Evolutionary conservation across 208 protist genomes (phyloP), one percentile per base, ranked within the genome.

Genomic region (Borovskyia barvae): DNA sequence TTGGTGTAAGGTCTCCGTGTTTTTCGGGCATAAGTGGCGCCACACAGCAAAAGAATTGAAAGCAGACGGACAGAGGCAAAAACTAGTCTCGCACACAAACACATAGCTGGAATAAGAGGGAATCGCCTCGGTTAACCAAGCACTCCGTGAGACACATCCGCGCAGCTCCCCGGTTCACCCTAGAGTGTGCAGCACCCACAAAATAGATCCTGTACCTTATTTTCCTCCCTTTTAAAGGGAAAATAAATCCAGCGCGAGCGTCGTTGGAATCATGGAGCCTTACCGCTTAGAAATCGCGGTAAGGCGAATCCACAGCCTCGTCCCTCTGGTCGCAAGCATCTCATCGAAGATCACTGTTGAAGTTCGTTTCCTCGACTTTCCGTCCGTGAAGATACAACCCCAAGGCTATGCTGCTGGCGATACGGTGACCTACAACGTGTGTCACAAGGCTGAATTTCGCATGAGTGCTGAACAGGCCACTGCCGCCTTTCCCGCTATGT

Each of bases 271-370:
- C 5, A 48, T 50, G 47, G 37, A 62, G 29, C 50, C 63, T 19
- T 93, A 88, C 51, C 66, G 80, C 7, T 66, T 94, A 25, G 87
- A 94, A 50, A 72, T 90, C n/a, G 73, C 79, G 2, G 82, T 94
- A 32, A 77, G 62, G 60, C 60, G 72, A n/a, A 48, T 94, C 26
- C 68, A 81, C 68, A 73, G 65, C 6, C 65, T 89, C 40, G 46
- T 41, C 48, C 61, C 66, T 36, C 66, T 48, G 35, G 37, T 60
- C 22, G 48, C 30, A 57, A 42, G 33, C 32, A 36, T 25, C 15
- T 9, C 49, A 8, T 42, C 54, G 0, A 60, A 32, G 46, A 43
- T 47, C 30, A 51, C 68, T 5, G 66, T 94, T 1, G 69, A 72
- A 35, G 72, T 90, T 19, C 74, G 72, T 25, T 86, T 94, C 20